A percentile compares a stretch with the other conserved stretches of the same genome.
Evolutionary conservation across 352 stramenopile species (phyloP).

Genomic region (Globisporangium nagaii): DNA sequence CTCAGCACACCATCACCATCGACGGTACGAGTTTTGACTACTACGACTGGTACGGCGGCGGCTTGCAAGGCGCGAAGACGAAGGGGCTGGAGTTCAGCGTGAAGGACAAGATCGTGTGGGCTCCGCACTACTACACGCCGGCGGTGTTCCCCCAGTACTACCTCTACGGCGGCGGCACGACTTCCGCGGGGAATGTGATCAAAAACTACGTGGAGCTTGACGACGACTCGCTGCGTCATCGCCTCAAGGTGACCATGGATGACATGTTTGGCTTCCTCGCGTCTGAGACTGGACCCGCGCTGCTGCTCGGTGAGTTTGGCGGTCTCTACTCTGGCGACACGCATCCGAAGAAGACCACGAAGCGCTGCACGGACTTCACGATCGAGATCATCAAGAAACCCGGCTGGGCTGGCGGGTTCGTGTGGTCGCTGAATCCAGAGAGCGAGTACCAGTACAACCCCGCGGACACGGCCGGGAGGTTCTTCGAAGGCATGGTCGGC

Average conservation of each 20-base stretch:
- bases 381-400: slow-evolving; percentile 26
- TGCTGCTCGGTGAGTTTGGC: slow-evolving; percentile 31
- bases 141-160: slow-evolving; percentile 27
- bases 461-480: slow-evolving; percentile 17
- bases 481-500: slow-evolving; percentile 19
- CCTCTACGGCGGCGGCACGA: slow-evolving; percentile 19
- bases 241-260: slow-evolving; percentile 23
- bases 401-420: slow-evolving; percentile 26
- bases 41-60: slow-evolving; percentile 38
- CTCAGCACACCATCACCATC: slow-evolving; percentile 16
- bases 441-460: slow-evolving; percentile 37
- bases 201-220: slow-evolving; percentile 24
- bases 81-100: slow-evolving; percentile 15
- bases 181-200: slow-evolving; percentile 3
- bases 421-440: slow-evolving; percentile 35
- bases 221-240: slow-evolving; percentile 15
- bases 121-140: slow-evolving; percentile 33
- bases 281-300: slow-evolving; percentile 14
- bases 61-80: slow-evolving; percentile 22
- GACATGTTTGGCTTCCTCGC: slow-evolving; percentile 39
- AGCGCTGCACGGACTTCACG: slow-evolving; percentile 24
- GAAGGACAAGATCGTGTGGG: slow-evolving; percentile 27
- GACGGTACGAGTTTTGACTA: slow-evolving; percentile 21
- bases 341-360: slow-evolving; percentile 24
- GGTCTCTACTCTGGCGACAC: slow-evolving; percentile 23